Evolutionary conservation across 306 rosid genomes (phyloP).

Genomic region (Vigna trinervia): DNA sequence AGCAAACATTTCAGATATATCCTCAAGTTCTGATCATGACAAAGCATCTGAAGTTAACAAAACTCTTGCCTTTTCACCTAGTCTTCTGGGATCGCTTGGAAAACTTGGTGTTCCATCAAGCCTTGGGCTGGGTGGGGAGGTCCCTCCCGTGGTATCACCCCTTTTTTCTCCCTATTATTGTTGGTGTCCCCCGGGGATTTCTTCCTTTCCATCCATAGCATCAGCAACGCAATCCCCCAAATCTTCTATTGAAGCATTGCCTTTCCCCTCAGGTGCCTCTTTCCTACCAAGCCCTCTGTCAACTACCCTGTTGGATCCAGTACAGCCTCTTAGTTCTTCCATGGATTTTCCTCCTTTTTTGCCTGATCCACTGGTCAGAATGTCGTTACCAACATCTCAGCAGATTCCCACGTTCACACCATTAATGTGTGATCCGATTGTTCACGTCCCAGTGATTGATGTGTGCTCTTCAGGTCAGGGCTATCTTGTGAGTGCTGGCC

Average conservation of each 20-base stretch:
- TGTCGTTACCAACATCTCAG: conserved; percentile 75
- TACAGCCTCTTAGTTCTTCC: conserved; percentile 60
- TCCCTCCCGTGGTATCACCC: conserved; percentile 61
- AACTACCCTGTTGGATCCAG: conserved; percentile 62
- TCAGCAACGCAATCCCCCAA: conserved; percentile 53
- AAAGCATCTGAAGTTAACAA: conserved; percentile 49
- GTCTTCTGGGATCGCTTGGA: conserved; percentile 67
- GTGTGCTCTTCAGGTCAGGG: conserved; percentile 95
- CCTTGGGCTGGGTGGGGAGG: conserved; percentile 53
- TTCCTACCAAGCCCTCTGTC: conserved; percentile 64
- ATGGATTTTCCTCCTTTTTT: conserved; percentile 80
- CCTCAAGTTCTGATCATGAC: conserved; percentile 51
- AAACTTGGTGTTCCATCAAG: conserved; percentile 57
- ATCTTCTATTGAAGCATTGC: conserved; percentile 46
- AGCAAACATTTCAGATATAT: conserved; percentile 43
- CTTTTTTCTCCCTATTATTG: conserved; percentile 89
- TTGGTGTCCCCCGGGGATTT: conserved; percentile 83
- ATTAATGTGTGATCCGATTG: conserved; percentile 90
- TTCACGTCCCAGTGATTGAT: conserved; percentile 89
- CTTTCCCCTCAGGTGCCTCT: conserved; percentile 71
- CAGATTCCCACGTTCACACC: conserved; percentile 93
- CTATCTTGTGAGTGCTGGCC: conserved; percentile 90
- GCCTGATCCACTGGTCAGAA: conserved; percentile 74
- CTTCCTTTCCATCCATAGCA: conserved; percentile 58
- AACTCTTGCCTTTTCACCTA: conserved; percentile 53